Conservation (phyloP, 768 basidiomycete genomes). For the Amanita jacksonii region DNA sequence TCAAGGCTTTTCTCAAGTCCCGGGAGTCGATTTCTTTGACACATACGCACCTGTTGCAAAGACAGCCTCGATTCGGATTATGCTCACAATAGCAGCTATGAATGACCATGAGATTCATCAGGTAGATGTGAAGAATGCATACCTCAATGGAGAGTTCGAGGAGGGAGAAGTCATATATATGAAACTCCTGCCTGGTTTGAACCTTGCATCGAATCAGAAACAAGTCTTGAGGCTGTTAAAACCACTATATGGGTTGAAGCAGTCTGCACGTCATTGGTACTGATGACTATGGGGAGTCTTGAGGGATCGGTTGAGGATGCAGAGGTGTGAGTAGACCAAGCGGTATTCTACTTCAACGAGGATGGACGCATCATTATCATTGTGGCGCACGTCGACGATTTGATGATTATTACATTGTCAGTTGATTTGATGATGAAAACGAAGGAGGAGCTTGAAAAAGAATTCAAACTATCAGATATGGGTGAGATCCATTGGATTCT, state of each 20-base stretch:
- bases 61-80: constrained; percentile 13
- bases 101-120: no score
- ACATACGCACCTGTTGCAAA: no score
- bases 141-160: no score
- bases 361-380: no score
- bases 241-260: constrained; percentile 10
- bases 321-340: neutral
- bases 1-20: no score
- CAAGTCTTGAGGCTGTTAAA: no score
- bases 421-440: neutral
- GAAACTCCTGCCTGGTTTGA: constrained; percentile 16
- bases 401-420: neutral
- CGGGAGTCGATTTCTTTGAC: no score
- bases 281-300: neutral
- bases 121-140: no score
- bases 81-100: constrained; percentile 17
- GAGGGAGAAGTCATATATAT: constrained; percentile 29
- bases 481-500: no score
- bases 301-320: neutral
- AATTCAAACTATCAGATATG: neutral
- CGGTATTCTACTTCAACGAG: no score
- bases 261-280: constrained; percentile 5
- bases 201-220: constrained; percentile 4
- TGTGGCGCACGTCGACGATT: no score
- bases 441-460: neutral